Base-by-base conservation (phyloP, 108 stramenopile genomes). In the Stephanodiscus minutulus region DNA sequence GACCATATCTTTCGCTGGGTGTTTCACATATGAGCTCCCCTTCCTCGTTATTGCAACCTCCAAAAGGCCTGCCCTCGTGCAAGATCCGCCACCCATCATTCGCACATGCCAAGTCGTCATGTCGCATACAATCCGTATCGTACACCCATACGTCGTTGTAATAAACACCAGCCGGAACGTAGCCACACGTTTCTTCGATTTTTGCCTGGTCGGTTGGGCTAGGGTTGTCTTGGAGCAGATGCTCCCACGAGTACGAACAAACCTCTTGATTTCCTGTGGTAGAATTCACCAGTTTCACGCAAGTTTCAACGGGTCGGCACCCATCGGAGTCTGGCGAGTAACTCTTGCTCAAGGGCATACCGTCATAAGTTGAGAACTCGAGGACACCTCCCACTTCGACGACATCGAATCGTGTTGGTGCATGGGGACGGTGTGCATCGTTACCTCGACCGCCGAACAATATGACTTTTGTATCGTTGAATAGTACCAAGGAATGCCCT, bases 111-210 rank as follows among this genome's bases (percentile, higher is more conserved):
- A 60, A 46, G 54, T 90, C 89, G 3, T 64, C 81, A 56, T 77
- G 84, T 17, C 87, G 61, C 44, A 77, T 58, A 58, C 92, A 93
- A 65, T 91, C 79, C 1, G 88, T 65, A 48, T 93, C 86, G 61
- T 93, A 93, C 22, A 70, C 60, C 92, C 91, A 95, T 0, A 93
- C 83, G 61, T 95, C 94, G 43, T 95, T 95, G 76, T 86, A 93
- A 20, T 66, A 84, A 48, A 86, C 61, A 12, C 87, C 87, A 13
- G 86, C 84, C 0, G 80, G 53, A 3, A 82, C 81, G 56, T 85
- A 83, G 11, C 84, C 87, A 71, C 70, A 85, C 12, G 24, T 37
- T 25, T 82, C 83, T 43, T 85, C 83, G 9, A 82, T 50, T 59
- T 61, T 73, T 8, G 43, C 46, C 52, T 69, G 66, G 46, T 80